phyloP scores from a whole-genome alignment of 2,329 filamentous ascomycete genomes.

The Bisporella sp. region DNA sequence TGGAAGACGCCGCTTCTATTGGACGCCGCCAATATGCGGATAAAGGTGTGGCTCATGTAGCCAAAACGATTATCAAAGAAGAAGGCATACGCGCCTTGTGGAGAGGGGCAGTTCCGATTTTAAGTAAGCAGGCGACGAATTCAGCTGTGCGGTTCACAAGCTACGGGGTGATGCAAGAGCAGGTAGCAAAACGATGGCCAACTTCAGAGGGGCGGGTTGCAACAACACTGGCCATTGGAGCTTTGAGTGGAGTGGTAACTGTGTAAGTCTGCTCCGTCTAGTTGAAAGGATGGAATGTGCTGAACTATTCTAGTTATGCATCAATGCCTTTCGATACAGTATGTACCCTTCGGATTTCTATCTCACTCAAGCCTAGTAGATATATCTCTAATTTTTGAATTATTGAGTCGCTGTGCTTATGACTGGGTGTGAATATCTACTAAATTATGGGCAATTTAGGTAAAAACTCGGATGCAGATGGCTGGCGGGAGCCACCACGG shows the following conservation, averaged over 20 bases:
- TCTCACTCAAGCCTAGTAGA: too few species aligned
- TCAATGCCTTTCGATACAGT: slow-evolving; percentile 19
- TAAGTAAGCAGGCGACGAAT: slow-evolving; percentile 20
- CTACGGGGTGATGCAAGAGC: slow-evolving; percentile 17
- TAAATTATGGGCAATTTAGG: background rate
- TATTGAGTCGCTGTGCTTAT: too few species aligned
- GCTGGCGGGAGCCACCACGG: slow-evolving; percentile 2
- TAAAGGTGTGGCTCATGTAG: slow-evolving; percentile 1
- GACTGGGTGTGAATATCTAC: too few species aligned
- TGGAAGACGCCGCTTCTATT: slow-evolving; percentile 18
- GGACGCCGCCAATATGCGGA: slow-evolving; percentile 1
- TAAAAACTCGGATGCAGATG: slow-evolving; percentile 21
- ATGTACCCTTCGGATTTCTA: too few species aligned
- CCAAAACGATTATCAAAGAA: background rate
- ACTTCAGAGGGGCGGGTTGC: background rate
- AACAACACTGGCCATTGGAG: slow-evolving; percentile 12
- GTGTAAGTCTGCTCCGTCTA: slow-evolving; percentile 11
- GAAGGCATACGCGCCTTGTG: slow-evolving; percentile 8
- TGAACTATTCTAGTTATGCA: slow-evolving; percentile 3
- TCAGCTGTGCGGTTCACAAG: slow-evolving; percentile 18
- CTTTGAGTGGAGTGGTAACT: slow-evolving; percentile 16
- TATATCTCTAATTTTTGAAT: too few species aligned
- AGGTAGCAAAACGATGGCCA: slow-evolving; percentile 2
- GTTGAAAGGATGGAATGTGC: background rate
- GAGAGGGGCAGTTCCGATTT: slow-evolving; percentile 15